phyloP scores from a whole-genome alignment of 2,329 filamentous ascomycete genomes.

The Dactylellina haptotyla region DNA sequence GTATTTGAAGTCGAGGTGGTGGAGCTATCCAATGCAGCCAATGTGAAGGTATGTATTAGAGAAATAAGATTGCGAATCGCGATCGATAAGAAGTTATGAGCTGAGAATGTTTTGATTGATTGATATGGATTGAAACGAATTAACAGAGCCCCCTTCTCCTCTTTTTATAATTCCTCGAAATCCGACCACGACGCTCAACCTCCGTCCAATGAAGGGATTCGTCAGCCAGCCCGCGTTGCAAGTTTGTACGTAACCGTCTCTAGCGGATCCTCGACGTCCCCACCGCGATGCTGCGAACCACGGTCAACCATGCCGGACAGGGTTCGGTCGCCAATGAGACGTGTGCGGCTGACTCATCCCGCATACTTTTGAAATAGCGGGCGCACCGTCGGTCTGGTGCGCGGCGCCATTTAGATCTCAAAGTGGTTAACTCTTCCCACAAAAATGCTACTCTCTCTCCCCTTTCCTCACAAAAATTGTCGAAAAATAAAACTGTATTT shows the following conservation, averaged over 20 bases:
- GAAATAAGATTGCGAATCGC: neutral
- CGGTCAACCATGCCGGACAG: conserved; percentile 25
- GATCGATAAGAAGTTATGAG: conserved; percentile 8
- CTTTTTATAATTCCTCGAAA: neutral
- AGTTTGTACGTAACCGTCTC: conserved; percentile 15
- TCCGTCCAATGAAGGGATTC: conserved; percentile 11
- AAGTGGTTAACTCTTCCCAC: conserved; percentile 20
- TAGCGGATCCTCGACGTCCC: conserved; percentile 11
- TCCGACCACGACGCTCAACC: neutral
- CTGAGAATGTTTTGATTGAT: conserved; percentile 2
- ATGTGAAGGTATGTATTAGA: neutral
- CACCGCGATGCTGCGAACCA: conserved; percentile 7
- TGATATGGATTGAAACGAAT: neutral
- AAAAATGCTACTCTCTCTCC: neutral
- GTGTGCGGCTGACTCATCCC: conserved; percentile 30
- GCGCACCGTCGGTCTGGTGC: neutral
- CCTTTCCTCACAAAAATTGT: too few relatives aligned
- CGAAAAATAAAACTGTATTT: too few relatives aligned
- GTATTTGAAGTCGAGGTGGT: neutral
- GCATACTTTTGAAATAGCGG: neutral
- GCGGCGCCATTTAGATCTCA: neutral
- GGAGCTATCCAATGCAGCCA: conserved; percentile 11
- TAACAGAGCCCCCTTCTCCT: neutral
- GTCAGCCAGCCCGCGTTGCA: conserved; percentile 11
- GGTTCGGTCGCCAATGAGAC: conserved; percentile 2